Evolutionary conservation across 768 basidiomycete genomes (phyloP).

Genomic region (Saitozyma sp.): DNA sequence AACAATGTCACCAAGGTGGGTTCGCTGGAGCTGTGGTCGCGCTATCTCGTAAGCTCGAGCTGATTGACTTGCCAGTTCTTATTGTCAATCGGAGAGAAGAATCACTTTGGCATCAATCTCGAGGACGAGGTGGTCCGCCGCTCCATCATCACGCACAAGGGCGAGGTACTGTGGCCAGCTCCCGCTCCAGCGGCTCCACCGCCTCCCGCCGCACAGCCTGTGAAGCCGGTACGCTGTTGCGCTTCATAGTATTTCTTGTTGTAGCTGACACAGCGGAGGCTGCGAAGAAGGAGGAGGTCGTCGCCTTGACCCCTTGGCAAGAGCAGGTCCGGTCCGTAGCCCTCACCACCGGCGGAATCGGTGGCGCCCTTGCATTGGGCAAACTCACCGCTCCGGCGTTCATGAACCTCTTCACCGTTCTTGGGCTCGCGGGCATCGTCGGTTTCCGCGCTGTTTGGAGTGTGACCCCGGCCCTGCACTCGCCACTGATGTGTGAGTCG

Average conservation of each 20-base stretch:
- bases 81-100: slow-evolving; percentile 66
- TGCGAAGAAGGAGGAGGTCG: slow-evolving; percentile 54
- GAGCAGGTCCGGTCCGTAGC: slow-evolving; percentile 74
- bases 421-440: slow-evolving; percentile 79
- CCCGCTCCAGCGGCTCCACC: slow-evolving; percentile 56
- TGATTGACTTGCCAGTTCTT: slow-evolving; percentile 60
- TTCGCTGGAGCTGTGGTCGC: background rate
- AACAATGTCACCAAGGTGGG: slow-evolving; percentile 76
- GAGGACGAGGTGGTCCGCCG: slow-evolving; percentile 83
- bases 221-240: slow-evolving; percentile 2
- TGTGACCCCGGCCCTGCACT: slow-evolving; percentile 82
- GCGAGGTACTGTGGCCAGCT: slow-evolving; percentile 65
- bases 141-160: slow-evolving; percentile 71
- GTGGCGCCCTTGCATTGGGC: slow-evolving; percentile 68
- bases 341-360: slow-evolving; percentile 73
- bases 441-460: slow-evolving; percentile 90
- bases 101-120: slow-evolving; percentile 67
- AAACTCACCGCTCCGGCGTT: slow-evolving; percentile 77
- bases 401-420: slow-evolving; percentile 86
- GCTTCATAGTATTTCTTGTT: background rate
- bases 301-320: slow-evolving; percentile 81
- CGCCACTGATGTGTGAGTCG: slow-evolving; percentile 70
- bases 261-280: background rate
- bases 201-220: slow-evolving; percentile 46
- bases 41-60: background rate